Base-by-base conservation (phyloP, 768 basidiomycete genomes). In the Mycena amicta region DNA sequence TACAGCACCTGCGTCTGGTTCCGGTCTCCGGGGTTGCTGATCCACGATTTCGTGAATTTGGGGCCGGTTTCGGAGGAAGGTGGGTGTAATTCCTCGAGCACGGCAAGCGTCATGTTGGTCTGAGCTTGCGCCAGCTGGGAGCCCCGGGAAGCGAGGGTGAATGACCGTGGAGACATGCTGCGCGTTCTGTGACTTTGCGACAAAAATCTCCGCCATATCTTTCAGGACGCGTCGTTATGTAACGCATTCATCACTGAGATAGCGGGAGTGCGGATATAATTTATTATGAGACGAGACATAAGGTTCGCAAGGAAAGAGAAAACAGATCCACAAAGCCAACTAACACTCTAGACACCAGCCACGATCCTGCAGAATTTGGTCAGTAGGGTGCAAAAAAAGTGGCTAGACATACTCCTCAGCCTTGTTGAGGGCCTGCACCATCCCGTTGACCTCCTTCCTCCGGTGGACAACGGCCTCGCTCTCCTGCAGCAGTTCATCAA, bases 401-500 rank as follows among this genome's bases (percentile, higher is more conserved):
- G 11, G 37, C 45, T 43, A 29, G 30, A 88, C 89, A 62, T 73
- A 93, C 91, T 94, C 92, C 75, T 98, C 96, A 13, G 95, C 95
- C 80, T 97, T 95, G 74, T 95, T 95, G 58, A 99, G 83, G 25
- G 96, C 97, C 41, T 85, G 80, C 53, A 98, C 87, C 94, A 98
- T 97, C 67, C 86, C 81, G 65, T 92, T 83, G 61, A 95, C 92
- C 77, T 99, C 97, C 79, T 95, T 95, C 76, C 96, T 85, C 69
- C 95, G 85, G 72, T 77, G 87, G 47, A 95, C 89, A 59, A 96
- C 90, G 62, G 80, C 88, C 69, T 97, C 95, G 64, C 90, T 92
- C 81, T 93, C 96, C 78, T 98, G 98, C 69, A 98, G 79, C 60
- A 98, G 75, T 51, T 98, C 96, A 47, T 96, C 93, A 29, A 99